phyloP scores from a whole-genome alignment of 345 rosid species.

The Sapria himalayana region DNA sequence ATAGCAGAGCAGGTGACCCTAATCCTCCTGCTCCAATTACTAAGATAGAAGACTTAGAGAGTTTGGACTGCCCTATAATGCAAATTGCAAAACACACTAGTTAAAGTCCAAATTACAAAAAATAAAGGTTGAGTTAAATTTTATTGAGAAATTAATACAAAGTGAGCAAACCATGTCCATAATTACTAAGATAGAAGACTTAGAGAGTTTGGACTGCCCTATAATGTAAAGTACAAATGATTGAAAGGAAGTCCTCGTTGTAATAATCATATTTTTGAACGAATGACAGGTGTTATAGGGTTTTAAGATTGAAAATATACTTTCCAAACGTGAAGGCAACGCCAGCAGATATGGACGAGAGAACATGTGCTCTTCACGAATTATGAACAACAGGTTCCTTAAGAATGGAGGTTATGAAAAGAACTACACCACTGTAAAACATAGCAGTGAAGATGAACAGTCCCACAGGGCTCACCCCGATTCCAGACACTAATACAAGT shows the following conservation, averaged over 20 bases:
- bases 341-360: too few species aligned
- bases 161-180: background rate
- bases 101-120: background rate
- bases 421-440: too few species aligned
- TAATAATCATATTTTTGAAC: too few species aligned
- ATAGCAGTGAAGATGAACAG: background rate
- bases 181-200: constrained; percentile 60
- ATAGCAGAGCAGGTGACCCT: constrained; percentile 73
- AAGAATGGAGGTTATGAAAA: too few species aligned
- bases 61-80: constrained; percentile 48
- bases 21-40: constrained; percentile 94
- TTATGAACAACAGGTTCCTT: too few species aligned
- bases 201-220: constrained; percentile 66
- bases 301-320: too few species aligned
- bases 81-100: constrained; percentile 1
- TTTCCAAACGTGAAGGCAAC: too few species aligned
- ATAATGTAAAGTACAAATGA: constrained; percentile 7
- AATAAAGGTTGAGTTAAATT: background rate
- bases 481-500: too few species aligned
- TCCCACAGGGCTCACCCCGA: too few species aligned
- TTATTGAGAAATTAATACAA: background rate
- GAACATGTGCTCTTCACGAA: too few species aligned
- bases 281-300: too few species aligned
- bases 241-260: too few species aligned
- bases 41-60: constrained; percentile 55